These are phyloP conservation scores for Yamadazyma aaseri DNA, from an alignment of 1,139 yeast species.

Conservation along the genomic window DNA sequence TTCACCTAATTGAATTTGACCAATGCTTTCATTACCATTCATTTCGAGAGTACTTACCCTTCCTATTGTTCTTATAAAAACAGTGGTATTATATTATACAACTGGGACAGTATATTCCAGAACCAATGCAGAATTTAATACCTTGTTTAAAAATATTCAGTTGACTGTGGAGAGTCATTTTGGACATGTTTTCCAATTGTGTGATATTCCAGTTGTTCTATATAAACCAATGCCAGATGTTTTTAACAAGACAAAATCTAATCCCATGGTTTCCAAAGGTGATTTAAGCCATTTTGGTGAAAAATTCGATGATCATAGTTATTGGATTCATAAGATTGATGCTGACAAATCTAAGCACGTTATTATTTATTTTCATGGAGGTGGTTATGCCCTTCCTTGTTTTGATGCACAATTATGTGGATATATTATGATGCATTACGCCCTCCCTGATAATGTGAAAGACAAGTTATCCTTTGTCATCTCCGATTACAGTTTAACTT, in stretches of 20 bases:
- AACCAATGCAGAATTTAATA: conserved; percentile 29
- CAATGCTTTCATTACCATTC: conserved; percentile 9
- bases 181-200: conserved; percentile 18
- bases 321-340: conserved; percentile 30
- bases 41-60: conserved; percentile 8
- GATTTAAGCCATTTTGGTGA: conserved; percentile 25
- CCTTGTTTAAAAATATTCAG: conserved; percentile 29
- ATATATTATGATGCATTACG: conserved; percentile 23
- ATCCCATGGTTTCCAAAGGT: conserved; percentile 17
- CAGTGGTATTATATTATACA: conserved; percentile 28
- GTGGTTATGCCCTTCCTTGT: conserved; percentile 36
- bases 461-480: conserved; percentile 25
- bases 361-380: conserved; percentile 35
- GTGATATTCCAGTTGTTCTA: conserved; percentile 14
- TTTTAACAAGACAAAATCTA: conserved; percentile 10
- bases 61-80: conserved; percentile 21
- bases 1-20: neutral
- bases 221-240: conserved; percentile 15
- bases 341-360: conserved; percentile 12
- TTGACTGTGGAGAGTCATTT: conserved; percentile 27
- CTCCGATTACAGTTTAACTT: conserved; percentile 39
- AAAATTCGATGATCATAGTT: conserved; percentile 21
- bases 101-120: conserved; percentile 31
- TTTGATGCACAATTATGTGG: conserved; percentile 29
- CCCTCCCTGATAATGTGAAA: conserved; percentile 20